These are phyloP conservation scores for Mycena amicta DNA, from an alignment of 768 basidiomycete genomes.

Conservation along the genomic window DNA sequence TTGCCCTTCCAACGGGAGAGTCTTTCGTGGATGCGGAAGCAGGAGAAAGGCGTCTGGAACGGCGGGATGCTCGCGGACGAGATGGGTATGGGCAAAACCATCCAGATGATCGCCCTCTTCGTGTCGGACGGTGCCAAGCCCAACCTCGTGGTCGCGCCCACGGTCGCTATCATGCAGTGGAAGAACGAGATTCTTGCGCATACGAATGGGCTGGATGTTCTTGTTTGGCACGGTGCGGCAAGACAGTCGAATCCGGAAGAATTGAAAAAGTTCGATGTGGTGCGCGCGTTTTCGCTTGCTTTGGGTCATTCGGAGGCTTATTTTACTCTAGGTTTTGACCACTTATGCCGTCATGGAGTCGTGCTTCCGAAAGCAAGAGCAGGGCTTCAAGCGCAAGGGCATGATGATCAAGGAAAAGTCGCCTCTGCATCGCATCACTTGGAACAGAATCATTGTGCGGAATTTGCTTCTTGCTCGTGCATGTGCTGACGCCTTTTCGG, in stretches of 20 bases:
- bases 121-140: slow-evolving; percentile 78
- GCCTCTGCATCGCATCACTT: slow-evolving; percentile 79
- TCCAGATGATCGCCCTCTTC: slow-evolving; percentile 91
- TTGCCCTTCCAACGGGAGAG: slow-evolving; percentile 96
- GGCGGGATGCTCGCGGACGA: slow-evolving; percentile 95
- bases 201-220: slow-evolving; percentile 80
- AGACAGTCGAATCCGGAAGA: slow-evolving; percentile 67
- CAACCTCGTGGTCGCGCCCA: slow-evolving; percentile 86
- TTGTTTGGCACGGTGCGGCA: slow-evolving; percentile 89
- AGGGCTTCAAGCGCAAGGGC: slow-evolving; percentile 88
- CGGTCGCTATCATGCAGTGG: slow-evolving; percentile 79
- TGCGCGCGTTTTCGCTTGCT: slow-evolving; percentile 36
- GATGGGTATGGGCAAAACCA: slow-evolving; percentile 84
- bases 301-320: not conserved
- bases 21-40: slow-evolving; percentile 93
- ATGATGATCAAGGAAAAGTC: slow-evolving; percentile 86
- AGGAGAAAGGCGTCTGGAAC: slow-evolving; percentile 83
- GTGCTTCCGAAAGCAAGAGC: slow-evolving; percentile 89
- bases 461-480: not conserved
- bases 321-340: slow-evolving; percentile 63
- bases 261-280: slow-evolving; percentile 86
- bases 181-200: slow-evolving; percentile 89
- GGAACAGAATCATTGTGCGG: slow-evolving; percentile 79
- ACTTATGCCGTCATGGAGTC: slow-evolving; percentile 87
- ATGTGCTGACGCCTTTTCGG: slow-evolving; percentile 1